Percentiles rank a stretch among this genome's conserved stretches.
Evolutionary conservation across 2,329 filamentous ascomycete genomes (phyloP).

Genomic region (Pseudofabraea citricarpa): DNA sequence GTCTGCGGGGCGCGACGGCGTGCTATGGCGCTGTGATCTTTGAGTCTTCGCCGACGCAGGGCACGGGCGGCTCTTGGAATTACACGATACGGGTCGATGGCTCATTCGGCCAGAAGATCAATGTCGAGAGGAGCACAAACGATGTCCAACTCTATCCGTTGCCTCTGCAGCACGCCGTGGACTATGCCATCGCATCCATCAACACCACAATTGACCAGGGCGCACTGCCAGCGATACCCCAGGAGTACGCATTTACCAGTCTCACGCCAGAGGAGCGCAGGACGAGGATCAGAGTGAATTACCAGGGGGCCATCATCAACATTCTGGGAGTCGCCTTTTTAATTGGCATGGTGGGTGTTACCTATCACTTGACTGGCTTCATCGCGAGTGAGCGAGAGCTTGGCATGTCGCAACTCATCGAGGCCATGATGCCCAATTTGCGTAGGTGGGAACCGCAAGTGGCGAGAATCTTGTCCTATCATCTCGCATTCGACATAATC

Average conservation of each 20-base stretch:
- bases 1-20: constrained; percentile 59
- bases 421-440: constrained; percentile 83
- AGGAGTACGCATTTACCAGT: constrained; percentile 75
- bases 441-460: constrained; percentile 72
- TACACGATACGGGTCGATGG: constrained; percentile 80
- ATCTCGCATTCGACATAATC: constrained; percentile 73
- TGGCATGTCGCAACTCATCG: constrained; percentile 83
- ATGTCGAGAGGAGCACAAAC: constrained; percentile 61
- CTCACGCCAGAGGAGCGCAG: constrained; percentile 63
- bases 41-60: constrained; percentile 69
- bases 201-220: constrained; percentile 37
- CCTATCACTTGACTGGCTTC: constrained; percentile 82
- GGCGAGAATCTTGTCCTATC: constrained; percentile 72
- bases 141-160: constrained; percentile 73
- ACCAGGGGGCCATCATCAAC: constrained; percentile 69
- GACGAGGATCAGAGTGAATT: constrained; percentile 60
- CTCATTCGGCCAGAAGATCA: constrained; percentile 59
- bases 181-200: constrained; percentile 61
- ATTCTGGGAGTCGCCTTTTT: constrained; percentile 77
- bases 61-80: constrained; percentile 67
- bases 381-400: constrained; percentile 81
- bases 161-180: constrained; percentile 75
- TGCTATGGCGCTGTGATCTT: constrained; percentile 76
- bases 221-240: constrained; percentile 38
- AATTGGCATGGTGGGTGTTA: constrained; percentile 72